Base-by-base conservation (phyloP, 306 rosid genomes). In the Trifolium repens region DNA sequence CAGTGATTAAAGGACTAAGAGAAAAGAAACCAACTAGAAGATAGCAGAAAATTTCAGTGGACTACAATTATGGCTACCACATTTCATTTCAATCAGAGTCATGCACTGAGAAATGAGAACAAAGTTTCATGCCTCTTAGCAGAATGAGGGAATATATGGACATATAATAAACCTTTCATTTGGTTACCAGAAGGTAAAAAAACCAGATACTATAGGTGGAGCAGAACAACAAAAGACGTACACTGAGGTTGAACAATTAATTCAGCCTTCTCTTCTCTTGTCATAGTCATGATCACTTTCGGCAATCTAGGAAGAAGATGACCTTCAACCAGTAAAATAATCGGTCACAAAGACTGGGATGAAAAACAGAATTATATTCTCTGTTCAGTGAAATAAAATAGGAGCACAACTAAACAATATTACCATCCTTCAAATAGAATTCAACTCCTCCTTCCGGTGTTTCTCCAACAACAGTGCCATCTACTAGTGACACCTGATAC, bases 191-290 rank as follows among this genome's bases (percentile, higher is more conserved):
- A 69, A 78, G 34, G 35, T 32, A 26, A 17, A 78, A 54, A 7
- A 59, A 22, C 40, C 72, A 78, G 52, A 81, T 64, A 44, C 2
- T 15, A 37, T 47, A 40, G 54, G 65, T n/a, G 50, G 52, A 75
- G 57, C 53, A 79, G 19, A 78, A 71, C 84, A 69, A 72, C 34
- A 67, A 75, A 39, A 69, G 47, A 59, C 89, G 39, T 89, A 88
- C 93, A 84, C 71, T 79, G 91, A 69, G 93, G 91, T 75, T 87
- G 91, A 82, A 91, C 86, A 80, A 87, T 75, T 79, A 91, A 79
- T 65, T 79, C 85, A 77, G 90, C 91, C 83, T 87, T 87, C 87
- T 88, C 96, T 71, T 90, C 93, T 58, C 67, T 74, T 67, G 65
- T 80, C 96, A 89, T 87, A 30, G 90, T 85, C 90, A 72, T 80